Conservation (phyloP, 2,329 filamentous ascomycete genomes). For the Ascomycota sp. region DNA sequence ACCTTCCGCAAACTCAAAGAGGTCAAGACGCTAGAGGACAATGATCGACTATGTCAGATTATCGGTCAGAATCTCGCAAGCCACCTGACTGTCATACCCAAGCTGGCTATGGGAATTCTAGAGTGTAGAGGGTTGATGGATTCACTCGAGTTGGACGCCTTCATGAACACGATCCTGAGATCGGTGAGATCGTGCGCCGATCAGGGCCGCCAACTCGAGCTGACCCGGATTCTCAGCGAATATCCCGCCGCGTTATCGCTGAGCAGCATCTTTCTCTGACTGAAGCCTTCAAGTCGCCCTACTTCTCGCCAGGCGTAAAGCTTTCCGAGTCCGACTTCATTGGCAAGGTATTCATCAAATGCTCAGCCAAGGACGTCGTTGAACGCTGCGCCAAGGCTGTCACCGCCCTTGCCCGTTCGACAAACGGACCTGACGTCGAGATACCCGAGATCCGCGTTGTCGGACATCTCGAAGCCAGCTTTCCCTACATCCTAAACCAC, state of each 20-base stretch:
- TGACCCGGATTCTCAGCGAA: constrained; percentile 35
- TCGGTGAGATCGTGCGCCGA: constrained; percentile 35
- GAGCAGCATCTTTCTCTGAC: constrained; percentile 92
- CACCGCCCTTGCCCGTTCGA: constrained; percentile 50
- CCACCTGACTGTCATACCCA: constrained; percentile 84
- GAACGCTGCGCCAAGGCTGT: constrained; percentile 62
- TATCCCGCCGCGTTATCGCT: constrained; percentile 87
- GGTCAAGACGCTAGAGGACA: constrained; percentile 71
- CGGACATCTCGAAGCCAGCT: constrained; percentile 74
- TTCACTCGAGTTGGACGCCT: constrained; percentile 63
- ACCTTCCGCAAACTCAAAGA: constrained; percentile 67
- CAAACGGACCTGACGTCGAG: constrained; percentile 48
- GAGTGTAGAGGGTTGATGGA: constrained; percentile 74
- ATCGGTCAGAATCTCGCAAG: constrained; percentile 64
- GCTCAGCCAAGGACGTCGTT: constrained; percentile 76
- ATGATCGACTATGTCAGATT: constrained; percentile 66
- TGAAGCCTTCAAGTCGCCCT: constrained; percentile 78
- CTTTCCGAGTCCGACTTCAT: constrained; percentile 65
- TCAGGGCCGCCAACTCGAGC: not conserved
- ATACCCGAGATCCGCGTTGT: constrained; percentile 68
- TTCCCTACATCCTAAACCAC: constrained; percentile 90
- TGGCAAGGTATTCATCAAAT: constrained; percentile 86
- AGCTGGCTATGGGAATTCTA: constrained; percentile 81
- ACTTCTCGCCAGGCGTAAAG: constrained; percentile 68
- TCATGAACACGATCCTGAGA: constrained; percentile 85